These are phyloP conservation scores for Candida buenavistaensis DNA, from an alignment of 1,139 yeast species.

Conservation along the genomic window DNA sequence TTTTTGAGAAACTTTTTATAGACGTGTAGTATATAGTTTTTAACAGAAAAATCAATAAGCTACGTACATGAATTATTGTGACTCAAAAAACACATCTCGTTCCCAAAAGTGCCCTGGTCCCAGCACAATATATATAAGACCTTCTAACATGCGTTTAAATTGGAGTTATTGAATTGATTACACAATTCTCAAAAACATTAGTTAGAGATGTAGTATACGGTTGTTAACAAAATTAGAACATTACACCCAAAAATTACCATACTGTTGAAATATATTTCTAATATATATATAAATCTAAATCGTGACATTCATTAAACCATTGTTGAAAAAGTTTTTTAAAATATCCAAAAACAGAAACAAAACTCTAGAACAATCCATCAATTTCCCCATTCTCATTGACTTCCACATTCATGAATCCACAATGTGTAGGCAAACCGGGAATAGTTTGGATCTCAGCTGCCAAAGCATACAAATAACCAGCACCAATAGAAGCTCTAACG, in stretches of 20 bases:
- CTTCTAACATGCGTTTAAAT: too few relatives aligned
- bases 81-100: too few relatives aligned
- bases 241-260: conserved; percentile 5
- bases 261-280: conserved; percentile 10
- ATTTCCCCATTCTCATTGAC: conserved; percentile 92
- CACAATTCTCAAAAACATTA: too few relatives aligned
- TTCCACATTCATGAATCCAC: conserved; percentile 97
- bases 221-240: not conserved
- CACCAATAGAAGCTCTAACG: conserved; percentile 92
- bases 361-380: conserved; percentile 77
- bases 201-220: too few relatives aligned
- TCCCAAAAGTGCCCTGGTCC: too few relatives aligned
- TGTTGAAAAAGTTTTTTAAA: conserved; percentile 13
- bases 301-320: conserved; percentile 14
- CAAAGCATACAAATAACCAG: conserved; percentile 92
- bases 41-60: too few relatives aligned
- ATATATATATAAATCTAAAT: conserved; percentile 5
- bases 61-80: too few relatives aligned
- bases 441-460: conserved; percentile 98
- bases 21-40: too few relatives aligned
- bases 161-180: too few relatives aligned
- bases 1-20: too few relatives aligned
- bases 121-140: too few relatives aligned
- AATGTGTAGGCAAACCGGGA: conserved; percentile 95
- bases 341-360: not conserved